Base-by-base conservation (phyloP, 73 alveolate species). In the Paraurostyla sp. region DNA sequence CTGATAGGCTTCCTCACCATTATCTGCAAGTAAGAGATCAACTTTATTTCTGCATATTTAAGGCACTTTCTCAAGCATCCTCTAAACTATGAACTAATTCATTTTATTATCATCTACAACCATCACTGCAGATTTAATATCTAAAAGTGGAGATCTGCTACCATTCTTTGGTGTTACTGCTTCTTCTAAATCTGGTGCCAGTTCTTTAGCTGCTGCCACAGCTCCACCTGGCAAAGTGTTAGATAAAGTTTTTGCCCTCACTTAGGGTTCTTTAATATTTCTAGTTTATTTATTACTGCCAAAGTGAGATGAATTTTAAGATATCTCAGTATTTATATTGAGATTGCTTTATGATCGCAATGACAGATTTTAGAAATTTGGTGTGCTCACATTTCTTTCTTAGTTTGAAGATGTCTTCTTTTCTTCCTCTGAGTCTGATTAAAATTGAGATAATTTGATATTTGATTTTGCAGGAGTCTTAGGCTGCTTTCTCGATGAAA, bases 101-200 rank as follows among this genome's bases (percentile, higher is more conserved):
- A 78, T 78, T 50, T 50, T 50, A 52, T 78, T 78, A 78, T 78
- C 89, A 29, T 78, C 89, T 4, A 78, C 89, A 0, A 78, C 69
- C 89, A 78, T 51, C 15, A 78, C 69, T 20, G 78, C 48, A 16
- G 73, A 32, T 11, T 56, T 56, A 15, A 46, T 18, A 15, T 43
- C 27, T 27, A 27, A 30, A 22, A 30, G 11, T n/a, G n/a, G n/a
- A n/a, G n/a, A n/a, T n/a, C n/a, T n/a, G n/a, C n/a, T n/a, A 9
- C 1, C 50, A 16, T 48, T n/a, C 2, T 2, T 69, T 38, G 58
- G 9, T 13, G 7, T n/a, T 27, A 20, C 27, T 69, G 29, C 25
- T 69, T 11, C n/a, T 11, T 41, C 38, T 32, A n/a, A 38, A 15
- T 69, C 7, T 11, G 84, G n/a, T 35, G 38, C 63, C 7, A 35